Evolutionary conservation across 306 rosid species (phyloP).

Genomic region (Prunus salicina): DNA sequence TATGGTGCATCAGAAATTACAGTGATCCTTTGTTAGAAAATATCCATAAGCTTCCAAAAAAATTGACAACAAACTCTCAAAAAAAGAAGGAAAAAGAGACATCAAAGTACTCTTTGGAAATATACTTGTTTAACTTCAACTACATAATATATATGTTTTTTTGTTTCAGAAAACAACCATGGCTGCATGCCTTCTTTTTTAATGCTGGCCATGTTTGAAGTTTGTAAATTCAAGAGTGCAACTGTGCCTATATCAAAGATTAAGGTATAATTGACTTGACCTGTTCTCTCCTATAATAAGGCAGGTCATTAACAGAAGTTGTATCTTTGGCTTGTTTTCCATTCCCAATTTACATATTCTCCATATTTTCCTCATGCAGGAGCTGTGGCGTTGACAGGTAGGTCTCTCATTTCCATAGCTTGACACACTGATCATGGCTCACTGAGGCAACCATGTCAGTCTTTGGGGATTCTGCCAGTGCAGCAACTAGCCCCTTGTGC

Average conservation of each 20-base stretch:
- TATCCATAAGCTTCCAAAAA: not conserved
- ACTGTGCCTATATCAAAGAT: not conserved
- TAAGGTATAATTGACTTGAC: not conserved
- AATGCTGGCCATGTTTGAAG: not conserved
- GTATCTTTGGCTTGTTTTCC: not conserved
- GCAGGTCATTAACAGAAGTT: not conserved
- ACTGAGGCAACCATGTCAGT: slow-evolving; percentile 54
- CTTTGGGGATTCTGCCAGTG: slow-evolving; percentile 35
- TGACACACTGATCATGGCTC: slow-evolving; percentile 55
- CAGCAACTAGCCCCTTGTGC: slow-evolving; percentile 48
- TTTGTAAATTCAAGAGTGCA: not conserved
- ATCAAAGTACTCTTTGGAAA: too few species aligned
- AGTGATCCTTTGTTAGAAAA: too few species aligned
- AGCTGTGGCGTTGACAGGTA: not conserved
- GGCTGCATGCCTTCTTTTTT: not conserved
- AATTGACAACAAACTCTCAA: not conserved
- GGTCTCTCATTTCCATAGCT: slow-evolving; percentile 51
- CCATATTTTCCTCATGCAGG: not conserved
- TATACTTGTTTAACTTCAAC: not conserved
- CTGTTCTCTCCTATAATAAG: not conserved
- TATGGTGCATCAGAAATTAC: not conserved
- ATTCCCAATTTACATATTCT: not conserved
- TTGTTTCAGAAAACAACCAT: not conserved
- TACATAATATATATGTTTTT: too few species aligned
- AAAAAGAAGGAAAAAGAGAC: too few species aligned